These are phyloP conservation scores for Leptodontidium sp. DNA, from an alignment of 2,329 filamentous ascomycete species.

Conservation along the genomic window DNA sequence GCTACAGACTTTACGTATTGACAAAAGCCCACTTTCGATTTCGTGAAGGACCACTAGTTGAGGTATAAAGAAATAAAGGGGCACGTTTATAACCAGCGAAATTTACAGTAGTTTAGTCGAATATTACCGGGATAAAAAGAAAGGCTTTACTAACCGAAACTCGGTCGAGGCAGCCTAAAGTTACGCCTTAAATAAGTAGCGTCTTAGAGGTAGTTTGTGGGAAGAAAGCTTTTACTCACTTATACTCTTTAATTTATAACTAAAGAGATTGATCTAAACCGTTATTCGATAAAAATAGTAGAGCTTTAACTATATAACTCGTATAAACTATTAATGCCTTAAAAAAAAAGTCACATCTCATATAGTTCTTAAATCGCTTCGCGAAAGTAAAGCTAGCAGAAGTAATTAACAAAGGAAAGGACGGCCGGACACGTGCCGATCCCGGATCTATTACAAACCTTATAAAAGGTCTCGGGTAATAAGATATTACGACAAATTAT, in stretches of 20 bases:
- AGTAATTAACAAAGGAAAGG: conserved; percentile 1
- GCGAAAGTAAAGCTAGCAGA: background rate
- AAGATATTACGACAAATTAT: background rate
- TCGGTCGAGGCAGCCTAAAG: background rate
- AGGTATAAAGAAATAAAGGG: background rate
- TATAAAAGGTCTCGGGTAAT: background rate
- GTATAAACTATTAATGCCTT: conserved; percentile 3
- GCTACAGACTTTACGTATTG: background rate
- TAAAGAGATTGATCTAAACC: background rate
- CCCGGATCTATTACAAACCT: background rate
- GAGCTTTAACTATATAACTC: background rate
- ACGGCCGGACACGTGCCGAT: background rate
- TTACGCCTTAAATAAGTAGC: conserved; percentile 8
- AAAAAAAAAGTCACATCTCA: background rate
- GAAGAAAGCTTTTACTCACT: background rate
- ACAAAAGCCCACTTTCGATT: conserved; percentile 3
- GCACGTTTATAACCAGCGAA: conserved; percentile 1
- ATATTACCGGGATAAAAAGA: background rate
- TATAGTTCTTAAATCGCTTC: background rate
- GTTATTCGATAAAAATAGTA: conserved; percentile 1
- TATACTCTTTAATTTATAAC: conserved; percentile 4
- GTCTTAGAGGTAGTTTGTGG: background rate
- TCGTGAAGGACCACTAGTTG: background rate
- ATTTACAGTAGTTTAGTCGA: background rate
- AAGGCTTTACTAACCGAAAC: conserved; percentile 2